Base-by-base conservation (phyloP, 1,284 basidiomycete species). In the Sanguinoderma infundibulare region DNA sequence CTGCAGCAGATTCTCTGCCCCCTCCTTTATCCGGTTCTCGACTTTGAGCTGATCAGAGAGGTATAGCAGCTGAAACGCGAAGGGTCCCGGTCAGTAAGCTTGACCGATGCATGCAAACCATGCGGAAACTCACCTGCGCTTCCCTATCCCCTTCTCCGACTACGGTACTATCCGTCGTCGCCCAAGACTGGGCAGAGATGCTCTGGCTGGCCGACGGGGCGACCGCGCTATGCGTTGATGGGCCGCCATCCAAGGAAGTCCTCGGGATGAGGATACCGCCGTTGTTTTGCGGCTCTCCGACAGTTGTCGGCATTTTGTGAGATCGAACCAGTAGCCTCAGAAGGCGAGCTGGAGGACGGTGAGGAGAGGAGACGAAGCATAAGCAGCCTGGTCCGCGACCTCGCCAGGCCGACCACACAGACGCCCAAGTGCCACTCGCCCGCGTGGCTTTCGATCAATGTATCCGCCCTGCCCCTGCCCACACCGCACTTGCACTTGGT, bases 1-100 rank as follows among this genome's bases (percentile, higher is more conserved):
- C 63, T 86, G 85, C 50, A 96, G 78, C 56, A 96, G 80, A 63
- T 90, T 92, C 76, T 94, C 92, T 1, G 94, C 94, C 17, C 94
- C 94, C 74, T 94, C 92, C 72, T 87, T 91, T 69, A 95, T 93
- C 60, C 89, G 85, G 63, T 84, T 86, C 74, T 93, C 89, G 61
- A 89, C 80, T 64, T 86, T 83, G 40, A 94, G 81, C 73, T 87
- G 85, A 62, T 81, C 82, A 50, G 83, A 84, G 36, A 95, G 80
- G n/a, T 81, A 77, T 49, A 86, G 84, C 52, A 93, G 75, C 90
- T 95, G 57, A 32, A 35, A 15, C n/a, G 44, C 14, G 44, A 8
- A n/a, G 20, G 26, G 49, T 22, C 20, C 34, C 32, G 40, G 55
- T 63, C 54, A 62, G 51, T 32, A 28, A 40, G n/a, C 24, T 12